Base-by-base conservation (phyloP, 1,284 basidiomycete species). In the Violaceomyces palustris region DNA sequence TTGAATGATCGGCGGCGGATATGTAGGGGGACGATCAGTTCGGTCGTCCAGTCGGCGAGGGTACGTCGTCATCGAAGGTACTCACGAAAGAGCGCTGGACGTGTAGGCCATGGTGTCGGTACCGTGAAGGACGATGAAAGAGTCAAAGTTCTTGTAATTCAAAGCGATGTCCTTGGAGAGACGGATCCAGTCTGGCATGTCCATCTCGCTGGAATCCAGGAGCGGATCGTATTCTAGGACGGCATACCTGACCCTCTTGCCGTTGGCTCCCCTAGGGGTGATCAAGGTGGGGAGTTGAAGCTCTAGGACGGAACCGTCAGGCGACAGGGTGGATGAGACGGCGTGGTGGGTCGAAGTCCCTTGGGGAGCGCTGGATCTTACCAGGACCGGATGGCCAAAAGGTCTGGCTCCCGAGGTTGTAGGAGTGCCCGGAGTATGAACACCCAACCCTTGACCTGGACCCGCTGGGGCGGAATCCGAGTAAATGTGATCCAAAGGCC, bases 141-240 rank as follows among this genome's bases (percentile, higher is more conserved):
- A 87, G 66, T 94, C 90, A 66, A 88, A 94, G 15, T 78, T 72
- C 35, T 76, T 64, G 62, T 92, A 91, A 70, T 93, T 93, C 38
- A 90, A 80, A 64, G 91, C 88, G 50, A 94, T 89, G 68, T 94
- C 91, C 5, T 82, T 84, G 0, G 88, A 86, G 28, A 94, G 84
- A 6, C 86, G 79, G 54, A 90, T 84, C 87, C 88, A 93, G 67
- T 92, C 89, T 84, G 69, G 57, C 41, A 53, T 53, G 52, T 71
- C 40, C 60, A 90, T 83, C 63, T 90, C 90, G 64, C 86, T 88
- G 61, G 87, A 90, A 63, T 93, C 90, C 42, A 93, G 75, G 6
- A 94, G 76, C 4, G 66, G 66, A 24, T 69, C 64, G 47, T 69
- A 69, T 45, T 69, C 66, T 33, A 69, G 50, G n/a, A 69, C 64